These are phyloP conservation scores for Meyerozyma athensensis DNA, from an alignment of 1,139 yeast genomes.

Conservation along the genomic window DNA sequence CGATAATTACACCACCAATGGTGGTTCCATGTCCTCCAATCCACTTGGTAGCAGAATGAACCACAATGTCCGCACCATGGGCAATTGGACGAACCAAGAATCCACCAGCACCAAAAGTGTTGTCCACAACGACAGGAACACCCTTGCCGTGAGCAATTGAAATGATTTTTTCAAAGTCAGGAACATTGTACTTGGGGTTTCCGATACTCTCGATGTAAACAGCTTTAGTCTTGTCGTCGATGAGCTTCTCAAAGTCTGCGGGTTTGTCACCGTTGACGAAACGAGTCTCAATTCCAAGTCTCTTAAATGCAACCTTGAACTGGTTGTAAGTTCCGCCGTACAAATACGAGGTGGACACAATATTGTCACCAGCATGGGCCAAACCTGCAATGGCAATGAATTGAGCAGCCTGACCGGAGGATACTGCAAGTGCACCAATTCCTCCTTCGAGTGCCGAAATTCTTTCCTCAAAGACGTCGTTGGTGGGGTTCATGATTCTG, in stretches of 20 bases:
- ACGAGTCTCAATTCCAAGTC: constrained; percentile 79
- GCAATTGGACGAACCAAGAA: constrained; percentile 79
- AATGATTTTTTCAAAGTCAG: constrained; percentile 78
- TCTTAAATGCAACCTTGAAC: constrained; percentile 85
- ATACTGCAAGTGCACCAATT: constrained; percentile 80
- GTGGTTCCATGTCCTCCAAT: constrained; percentile 98
- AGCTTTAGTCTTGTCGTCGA: constrained; percentile 86
- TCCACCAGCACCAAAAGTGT: constrained; percentile 98
- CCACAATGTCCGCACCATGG: constrained; percentile 81
- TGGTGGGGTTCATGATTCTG: constrained; percentile 90
- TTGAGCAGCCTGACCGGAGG: constrained; percentile 97
- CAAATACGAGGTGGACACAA: constrained; percentile 79
- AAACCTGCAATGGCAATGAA: constrained; percentile 77
- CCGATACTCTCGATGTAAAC: constrained; percentile 88
- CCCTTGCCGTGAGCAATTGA: constrained; percentile 84
- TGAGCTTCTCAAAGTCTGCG: constrained; percentile 64
- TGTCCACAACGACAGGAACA: constrained; percentile 89
- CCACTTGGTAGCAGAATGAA: constrained; percentile 96
- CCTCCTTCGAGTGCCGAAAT: constrained; percentile 93
- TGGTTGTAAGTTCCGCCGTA: constrained; percentile 98
- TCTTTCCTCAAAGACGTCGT: constrained; percentile 84
- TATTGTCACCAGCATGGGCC: constrained; percentile 86
- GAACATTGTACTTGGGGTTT: constrained; percentile 89
- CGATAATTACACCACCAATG: constrained; percentile 87
- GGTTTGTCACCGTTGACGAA: constrained; percentile 75